phyloP scores from a whole-genome alignment of 441 rosid species.

The Omphalea diandra region DNA sequence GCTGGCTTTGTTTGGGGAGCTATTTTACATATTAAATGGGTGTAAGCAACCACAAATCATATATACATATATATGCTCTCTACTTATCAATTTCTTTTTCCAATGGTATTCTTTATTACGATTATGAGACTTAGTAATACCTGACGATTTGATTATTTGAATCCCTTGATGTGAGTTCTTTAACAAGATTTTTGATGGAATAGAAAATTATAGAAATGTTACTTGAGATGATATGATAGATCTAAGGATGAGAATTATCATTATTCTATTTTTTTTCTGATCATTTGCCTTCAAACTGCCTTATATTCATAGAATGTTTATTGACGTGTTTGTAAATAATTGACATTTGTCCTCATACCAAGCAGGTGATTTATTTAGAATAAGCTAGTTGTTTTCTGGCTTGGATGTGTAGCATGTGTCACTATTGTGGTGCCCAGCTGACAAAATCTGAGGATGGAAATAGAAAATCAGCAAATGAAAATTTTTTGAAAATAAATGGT shows the following conservation, averaged over 20 bases:
- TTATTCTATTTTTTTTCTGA: background rate
- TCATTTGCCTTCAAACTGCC: background rate
- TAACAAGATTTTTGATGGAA: background rate
- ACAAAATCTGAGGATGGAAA: conserved; percentile 28
- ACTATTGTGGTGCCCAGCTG: conserved; percentile 42
- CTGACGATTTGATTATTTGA: background rate
- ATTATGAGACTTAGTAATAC: background rate
- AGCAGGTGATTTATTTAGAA: conserved; percentile 25
- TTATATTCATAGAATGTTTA: background rate
- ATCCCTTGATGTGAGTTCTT: background rate
- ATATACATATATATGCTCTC: too few species aligned
- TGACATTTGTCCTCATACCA: conserved; percentile 14
- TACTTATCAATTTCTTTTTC: background rate
- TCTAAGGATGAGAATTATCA: background rate
- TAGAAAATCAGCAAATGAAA: conserved; percentile 27
- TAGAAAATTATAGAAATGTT: background rate
- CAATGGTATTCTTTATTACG: background rate
- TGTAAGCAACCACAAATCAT: too few species aligned
- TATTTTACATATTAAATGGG: background rate
- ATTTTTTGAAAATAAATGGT: conserved; percentile 29
- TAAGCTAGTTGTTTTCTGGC: conserved; percentile 19
- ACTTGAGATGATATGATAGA: background rate
- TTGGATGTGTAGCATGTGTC: conserved; percentile 53
- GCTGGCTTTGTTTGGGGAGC: background rate
- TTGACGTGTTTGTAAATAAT: background rate